Conservation (phyloP, 108 stramenopile species). For the Conticribra guillardii region DNA sequence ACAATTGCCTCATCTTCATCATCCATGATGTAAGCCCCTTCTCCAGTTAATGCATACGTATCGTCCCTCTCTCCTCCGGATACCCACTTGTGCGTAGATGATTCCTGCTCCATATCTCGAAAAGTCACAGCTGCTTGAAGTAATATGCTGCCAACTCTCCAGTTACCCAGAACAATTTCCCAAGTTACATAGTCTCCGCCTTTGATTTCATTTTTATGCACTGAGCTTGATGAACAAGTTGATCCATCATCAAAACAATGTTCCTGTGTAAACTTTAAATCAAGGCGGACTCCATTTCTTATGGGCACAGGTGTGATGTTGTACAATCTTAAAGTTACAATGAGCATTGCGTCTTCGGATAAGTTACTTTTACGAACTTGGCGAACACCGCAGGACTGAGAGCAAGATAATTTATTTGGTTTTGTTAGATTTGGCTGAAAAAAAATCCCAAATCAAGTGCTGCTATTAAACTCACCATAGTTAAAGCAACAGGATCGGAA, state of each 20-base stretch:
- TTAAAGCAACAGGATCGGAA: slow-evolving; percentile 43
- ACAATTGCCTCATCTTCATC: slow-evolving; percentile 51
- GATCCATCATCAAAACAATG: slow-evolving; percentile 26
- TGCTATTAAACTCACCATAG: no score
- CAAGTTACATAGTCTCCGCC: slow-evolving; percentile 76
- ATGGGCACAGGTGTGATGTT: slow-evolving; percentile 56
- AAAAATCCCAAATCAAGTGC: no score
- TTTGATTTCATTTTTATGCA: slow-evolving; percentile 62
- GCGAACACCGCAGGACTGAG: slow-evolving; percentile 22
- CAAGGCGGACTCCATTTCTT: slow-evolving; percentile 47
- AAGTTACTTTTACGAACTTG: slow-evolving; percentile 30
- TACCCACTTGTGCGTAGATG: slow-evolving; percentile 59
- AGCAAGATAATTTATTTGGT: no score
- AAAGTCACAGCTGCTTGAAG: slow-evolving; percentile 64
- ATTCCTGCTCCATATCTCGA: slow-evolving; percentile 62
- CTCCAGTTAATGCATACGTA: slow-evolving; percentile 23
- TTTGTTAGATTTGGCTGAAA: no score
- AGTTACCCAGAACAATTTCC: slow-evolving; percentile 57
- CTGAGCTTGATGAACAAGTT: slow-evolving; percentile 35
- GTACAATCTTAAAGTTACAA: slow-evolving; percentile 50
- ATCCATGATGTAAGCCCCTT: slow-evolving; percentile 43
- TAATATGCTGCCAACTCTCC: slow-evolving; percentile 46
- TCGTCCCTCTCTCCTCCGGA: slow-evolving; percentile 30
- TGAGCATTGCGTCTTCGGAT: slow-evolving; percentile 35
- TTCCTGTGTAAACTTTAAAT: slow-evolving; percentile 35